Conservation (phyloP, 1,284 basidiomycete species). For the Cryptococcus maquisensis region DNA sequence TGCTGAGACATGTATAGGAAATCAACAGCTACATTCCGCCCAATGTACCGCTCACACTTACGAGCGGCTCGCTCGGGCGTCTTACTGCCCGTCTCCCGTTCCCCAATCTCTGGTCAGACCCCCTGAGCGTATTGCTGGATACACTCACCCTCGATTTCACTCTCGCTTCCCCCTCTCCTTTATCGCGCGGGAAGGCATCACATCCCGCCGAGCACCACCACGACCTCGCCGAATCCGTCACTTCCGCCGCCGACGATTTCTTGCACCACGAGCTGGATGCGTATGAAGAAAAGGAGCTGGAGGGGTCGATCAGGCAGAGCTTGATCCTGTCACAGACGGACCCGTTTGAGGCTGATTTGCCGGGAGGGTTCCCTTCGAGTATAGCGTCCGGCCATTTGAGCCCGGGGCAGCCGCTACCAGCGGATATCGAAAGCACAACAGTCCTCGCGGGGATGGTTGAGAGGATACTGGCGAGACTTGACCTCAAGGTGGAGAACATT, state of each 20-base stretch:
- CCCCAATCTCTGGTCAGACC: constrained; percentile 44
- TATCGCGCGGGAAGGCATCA: not conserved
- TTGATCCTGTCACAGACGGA: constrained; percentile 34
- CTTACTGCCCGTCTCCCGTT: constrained; percentile 60
- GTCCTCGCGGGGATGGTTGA: constrained; percentile 81
- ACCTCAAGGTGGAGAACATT: constrained; percentile 67
- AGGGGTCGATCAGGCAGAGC: constrained; percentile 58
- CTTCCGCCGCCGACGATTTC: constrained; percentile 75
- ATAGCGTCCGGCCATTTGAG: not conserved
- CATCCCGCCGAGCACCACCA: constrained; percentile 15
- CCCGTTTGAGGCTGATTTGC: constrained; percentile 34
- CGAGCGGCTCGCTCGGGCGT: constrained; percentile 66
- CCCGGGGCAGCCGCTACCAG: constrained; percentile 1
- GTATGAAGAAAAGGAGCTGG: constrained; percentile 67
- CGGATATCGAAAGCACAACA: constrained; percentile 57
- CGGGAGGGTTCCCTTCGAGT: constrained; percentile 37
- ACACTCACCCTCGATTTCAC: constrained; percentile 65
- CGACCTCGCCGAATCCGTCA: constrained; percentile 69
- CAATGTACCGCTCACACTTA: constrained; percentile 64
- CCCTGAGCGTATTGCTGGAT: constrained; percentile 52
- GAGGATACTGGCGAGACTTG: constrained; percentile 71
- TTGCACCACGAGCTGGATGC: constrained; percentile 72
- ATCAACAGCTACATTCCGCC: constrained; percentile 67
- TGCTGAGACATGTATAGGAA: constrained; percentile 54
- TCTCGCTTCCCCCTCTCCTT: constrained; percentile 53